These are phyloP conservation scores for Tetrapyrgos nigripes DNA, from an alignment of 1,284 basidiomycete genomes.

Conservation along the genomic window DNA sequence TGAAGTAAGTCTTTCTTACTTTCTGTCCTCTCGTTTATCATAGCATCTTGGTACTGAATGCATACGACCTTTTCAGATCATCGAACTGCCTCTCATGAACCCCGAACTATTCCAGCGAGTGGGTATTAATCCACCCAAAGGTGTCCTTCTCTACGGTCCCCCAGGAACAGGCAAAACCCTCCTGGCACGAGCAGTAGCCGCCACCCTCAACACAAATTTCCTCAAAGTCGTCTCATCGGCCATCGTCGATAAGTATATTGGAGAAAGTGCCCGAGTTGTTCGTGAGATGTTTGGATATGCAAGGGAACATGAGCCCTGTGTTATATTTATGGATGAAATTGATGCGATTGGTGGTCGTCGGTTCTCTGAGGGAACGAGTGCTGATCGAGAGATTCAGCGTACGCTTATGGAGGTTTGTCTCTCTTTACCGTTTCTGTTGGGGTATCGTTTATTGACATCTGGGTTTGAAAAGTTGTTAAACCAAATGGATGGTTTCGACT, in stretches of 20 bases:
- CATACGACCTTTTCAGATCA: conserved; percentile 64
- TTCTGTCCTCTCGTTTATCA: too few species aligned
- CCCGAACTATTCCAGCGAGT: conserved; percentile 96
- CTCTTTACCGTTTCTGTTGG: background rate
- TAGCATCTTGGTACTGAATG: background rate
- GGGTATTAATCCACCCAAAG: conserved; percentile 96
- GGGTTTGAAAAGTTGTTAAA: conserved; percentile 81
- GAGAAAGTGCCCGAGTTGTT: conserved; percentile 94
- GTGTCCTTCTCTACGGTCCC: conserved; percentile 92
- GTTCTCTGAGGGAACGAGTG: conserved; percentile 98
- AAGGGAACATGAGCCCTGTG: conserved; percentile 96
- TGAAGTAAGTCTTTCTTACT: conserved; percentile 79
- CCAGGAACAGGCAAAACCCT: conserved; percentile 97
- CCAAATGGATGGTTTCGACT: conserved; percentile 99
- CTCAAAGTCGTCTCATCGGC: conserved; percentile 99
- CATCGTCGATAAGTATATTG: conserved; percentile 99
- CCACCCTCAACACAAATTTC: conserved; percentile 96
- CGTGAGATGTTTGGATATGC: conserved; percentile 99
- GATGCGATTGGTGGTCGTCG: conserved; percentile 96
- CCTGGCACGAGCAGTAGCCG: conserved; percentile 94
- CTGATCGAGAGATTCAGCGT: conserved; percentile 98
- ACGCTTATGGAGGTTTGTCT: conserved; percentile 93
- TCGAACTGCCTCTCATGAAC: conserved; percentile 94
- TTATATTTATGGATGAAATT: conserved; percentile 99
- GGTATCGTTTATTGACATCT: background rate